Evolutionary conservation across 2,329 filamentous ascomycete species (phyloP).

Genomic region (Septoria linicola): DNA sequence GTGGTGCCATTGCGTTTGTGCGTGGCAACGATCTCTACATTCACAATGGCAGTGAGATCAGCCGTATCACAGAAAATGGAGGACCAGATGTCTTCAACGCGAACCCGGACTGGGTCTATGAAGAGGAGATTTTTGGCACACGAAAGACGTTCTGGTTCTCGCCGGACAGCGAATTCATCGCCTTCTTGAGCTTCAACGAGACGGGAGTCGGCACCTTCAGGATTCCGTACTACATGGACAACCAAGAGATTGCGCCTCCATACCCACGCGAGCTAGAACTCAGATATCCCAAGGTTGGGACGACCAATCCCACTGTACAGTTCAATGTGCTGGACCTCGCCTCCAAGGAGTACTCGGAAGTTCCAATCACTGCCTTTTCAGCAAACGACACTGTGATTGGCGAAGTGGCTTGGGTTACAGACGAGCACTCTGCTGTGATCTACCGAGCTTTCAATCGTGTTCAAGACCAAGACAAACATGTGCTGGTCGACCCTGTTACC

Average conservation of each 20-base stretch:
- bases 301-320: constrained; percentile 64
- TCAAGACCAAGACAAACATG: constrained; percentile 63
- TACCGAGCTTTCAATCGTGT: constrained; percentile 68
- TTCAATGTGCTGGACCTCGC: constrained; percentile 59
- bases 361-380: constrained; percentile 59
- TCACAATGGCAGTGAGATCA: constrained; percentile 54
- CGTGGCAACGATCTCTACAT: constrained; percentile 65
- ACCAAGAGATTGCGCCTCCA: constrained; percentile 55
- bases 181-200: constrained; percentile 61
- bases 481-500: constrained; percentile 57
- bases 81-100: constrained; percentile 63
- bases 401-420: constrained; percentile 67
- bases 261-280: constrained; percentile 64
- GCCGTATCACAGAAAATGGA: constrained; percentile 60
- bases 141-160: constrained; percentile 58
- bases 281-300: constrained; percentile 68
- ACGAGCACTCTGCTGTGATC: constrained; percentile 59
- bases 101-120: constrained; percentile 65
- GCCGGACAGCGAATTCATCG: constrained; percentile 55
- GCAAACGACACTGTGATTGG: constrained; percentile 64
- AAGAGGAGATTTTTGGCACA: constrained; percentile 57
- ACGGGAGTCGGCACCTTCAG: constrained; percentile 66
- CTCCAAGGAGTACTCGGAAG: constrained; percentile 45
- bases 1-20: constrained; percentile 65
- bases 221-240: constrained; percentile 66